These are phyloP conservation scores for Umbilicaria muhlenbergii DNA, from an alignment of 495 filamentous ascomycete species.

Conservation along the genomic window DNA sequence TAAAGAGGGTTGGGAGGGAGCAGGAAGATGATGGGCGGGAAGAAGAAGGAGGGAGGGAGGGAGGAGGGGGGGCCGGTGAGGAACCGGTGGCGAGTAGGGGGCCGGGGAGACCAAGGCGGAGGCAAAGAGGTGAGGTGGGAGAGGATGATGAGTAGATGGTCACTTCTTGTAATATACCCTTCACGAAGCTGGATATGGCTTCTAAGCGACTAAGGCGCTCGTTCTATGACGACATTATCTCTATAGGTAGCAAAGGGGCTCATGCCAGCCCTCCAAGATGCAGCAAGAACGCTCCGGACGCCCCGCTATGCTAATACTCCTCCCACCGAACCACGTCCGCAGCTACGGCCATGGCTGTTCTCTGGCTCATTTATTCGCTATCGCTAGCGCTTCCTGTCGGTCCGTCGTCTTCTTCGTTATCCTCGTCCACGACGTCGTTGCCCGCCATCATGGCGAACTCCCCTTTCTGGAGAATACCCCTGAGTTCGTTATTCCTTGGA, in stretches of 20 bases:
- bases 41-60: slow-evolving; percentile 20
- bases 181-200: too few relatives aligned
- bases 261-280: too few relatives aligned
- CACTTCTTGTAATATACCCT: too few relatives aligned
- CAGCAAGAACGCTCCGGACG: too few relatives aligned
- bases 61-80: slow-evolving; percentile 3
- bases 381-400: slow-evolving; percentile 15
- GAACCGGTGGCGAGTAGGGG: slow-evolving; percentile 2
- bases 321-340: too few relatives aligned
- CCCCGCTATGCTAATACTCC: too few relatives aligned
- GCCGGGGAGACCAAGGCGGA: neutral
- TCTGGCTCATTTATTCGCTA: slow-evolving; percentile 8
- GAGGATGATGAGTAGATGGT: slow-evolving; percentile 3
- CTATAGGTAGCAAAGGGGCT: too few relatives aligned
- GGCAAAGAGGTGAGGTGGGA: slow-evolving; percentile 6
- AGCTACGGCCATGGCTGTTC: too few relatives aligned
- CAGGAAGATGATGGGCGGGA: slow-evolving; percentile 1
- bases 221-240: too few relatives aligned
- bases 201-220: too few relatives aligned
- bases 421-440: slow-evolving; percentile 7
- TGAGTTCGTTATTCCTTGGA: slow-evolving; percentile 52
- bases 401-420: slow-evolving; percentile 8
- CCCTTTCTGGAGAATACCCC: slow-evolving; percentile 52
- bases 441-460: slow-evolving; percentile 34
- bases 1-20: slow-evolving; percentile 24